Conservation (phyloP, 768 basidiomycete genomes). For the Pleurotus citrinopileatus region DNA sequence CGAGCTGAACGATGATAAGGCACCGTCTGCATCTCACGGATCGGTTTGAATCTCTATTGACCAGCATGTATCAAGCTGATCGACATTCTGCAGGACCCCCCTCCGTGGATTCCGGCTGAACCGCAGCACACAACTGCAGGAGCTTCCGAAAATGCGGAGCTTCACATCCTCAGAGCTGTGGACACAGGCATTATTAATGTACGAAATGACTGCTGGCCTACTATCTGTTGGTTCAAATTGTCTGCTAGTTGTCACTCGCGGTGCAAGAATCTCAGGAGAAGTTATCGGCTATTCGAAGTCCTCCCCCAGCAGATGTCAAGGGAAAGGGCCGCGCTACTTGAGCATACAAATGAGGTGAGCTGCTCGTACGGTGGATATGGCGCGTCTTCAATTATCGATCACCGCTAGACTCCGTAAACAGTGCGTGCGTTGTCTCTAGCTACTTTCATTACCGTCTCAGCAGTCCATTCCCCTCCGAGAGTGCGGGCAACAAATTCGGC, state of each 20-base stretch:
- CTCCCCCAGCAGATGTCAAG: neutral
- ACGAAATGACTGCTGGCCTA: constrained; percentile 17
- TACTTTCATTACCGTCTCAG: constrained; percentile 54
- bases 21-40: constrained; percentile 47
- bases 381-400: neutral
- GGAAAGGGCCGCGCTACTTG: neutral
- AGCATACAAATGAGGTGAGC: neutral
- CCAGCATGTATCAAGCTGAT: neutral
- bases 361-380: neutral
- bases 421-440: constrained; percentile 61
- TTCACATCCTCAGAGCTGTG: constrained; percentile 75
- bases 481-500: constrained; percentile 67
- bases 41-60: constrained; percentile 30
- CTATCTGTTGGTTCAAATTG: neutral
- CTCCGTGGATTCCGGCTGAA: constrained; percentile 80
- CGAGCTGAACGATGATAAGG: constrained; percentile 68
- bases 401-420: constrained; percentile 53
- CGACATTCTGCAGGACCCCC: constrained; percentile 46
- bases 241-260: constrained; percentile 61
- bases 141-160: constrained; percentile 60
- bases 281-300: constrained; percentile 32
- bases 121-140: constrained; percentile 67
- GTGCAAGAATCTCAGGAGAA: constrained; percentile 82
- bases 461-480: constrained; percentile 44
- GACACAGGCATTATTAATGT: constrained; percentile 85